Evolutionary conservation across 495 filamentous ascomycete genomes (phyloP).

Genomic region (Amphirosellinia nigrospora): DNA sequence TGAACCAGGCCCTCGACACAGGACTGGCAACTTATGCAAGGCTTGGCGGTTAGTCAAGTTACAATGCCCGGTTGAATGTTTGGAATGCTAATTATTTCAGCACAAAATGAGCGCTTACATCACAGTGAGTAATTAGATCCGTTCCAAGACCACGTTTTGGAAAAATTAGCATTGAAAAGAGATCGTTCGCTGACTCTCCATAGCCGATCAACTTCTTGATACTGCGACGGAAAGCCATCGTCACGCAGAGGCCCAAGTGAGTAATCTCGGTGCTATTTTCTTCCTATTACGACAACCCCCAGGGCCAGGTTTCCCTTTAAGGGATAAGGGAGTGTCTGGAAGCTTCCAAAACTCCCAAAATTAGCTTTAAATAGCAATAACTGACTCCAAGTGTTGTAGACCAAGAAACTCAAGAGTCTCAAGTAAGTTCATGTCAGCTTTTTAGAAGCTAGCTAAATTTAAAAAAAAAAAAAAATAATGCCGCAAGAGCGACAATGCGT

Average conservation of each 20-base stretch:
- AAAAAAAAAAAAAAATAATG: no score
- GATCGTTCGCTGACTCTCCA: constrained; percentile 13
- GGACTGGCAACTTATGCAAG: constrained; percentile 70
- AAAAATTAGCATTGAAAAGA: neutral
- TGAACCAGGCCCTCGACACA: constrained; percentile 73
- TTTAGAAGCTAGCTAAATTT: no score
- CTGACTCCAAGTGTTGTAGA: no score
- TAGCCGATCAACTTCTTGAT: constrained; percentile 72
- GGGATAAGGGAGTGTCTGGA: no score
- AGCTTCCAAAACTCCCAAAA: no score
- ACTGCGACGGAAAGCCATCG: constrained; percentile 51
- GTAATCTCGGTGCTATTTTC: no score
- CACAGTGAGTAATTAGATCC: constrained; percentile 50
- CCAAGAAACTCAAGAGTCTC: constrained; percentile 71
- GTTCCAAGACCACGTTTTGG: neutral
- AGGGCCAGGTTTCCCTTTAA: no score
- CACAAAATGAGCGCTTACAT: constrained; percentile 77
- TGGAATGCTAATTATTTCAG: constrained; percentile 9
- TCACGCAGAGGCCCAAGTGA: constrained; percentile 74
- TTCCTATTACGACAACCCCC: no score
- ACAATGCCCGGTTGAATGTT: neutral
- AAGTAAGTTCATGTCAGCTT: constrained; percentile 20
- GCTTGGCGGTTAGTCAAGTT: constrained; percentile 57
- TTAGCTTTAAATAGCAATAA: no score
- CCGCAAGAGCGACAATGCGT: neutral